A percentile compares a stretch with the other conserved stretches of the same genome.
Evolutionary conservation across 176 grass and related monocot species (phyloP).

Genomic region (Avena eriantha): DNA sequence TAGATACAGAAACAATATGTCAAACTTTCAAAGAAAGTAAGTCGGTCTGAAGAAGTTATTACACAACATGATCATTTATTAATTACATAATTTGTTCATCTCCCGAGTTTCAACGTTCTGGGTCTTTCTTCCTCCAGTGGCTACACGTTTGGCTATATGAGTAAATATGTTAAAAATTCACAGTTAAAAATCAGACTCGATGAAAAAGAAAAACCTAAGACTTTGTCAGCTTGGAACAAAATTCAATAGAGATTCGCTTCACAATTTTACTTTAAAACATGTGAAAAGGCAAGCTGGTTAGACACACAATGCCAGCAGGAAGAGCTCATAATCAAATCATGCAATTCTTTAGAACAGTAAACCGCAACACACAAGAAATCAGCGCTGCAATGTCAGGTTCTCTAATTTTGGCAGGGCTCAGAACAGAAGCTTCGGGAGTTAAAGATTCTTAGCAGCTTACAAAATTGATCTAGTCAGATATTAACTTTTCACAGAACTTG

Average conservation of each 20-base stretch:
- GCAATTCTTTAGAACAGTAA: background rate
- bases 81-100: background rate
- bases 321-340: background rate
- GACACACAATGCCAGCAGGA: background rate
- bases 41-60: background rate
- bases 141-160: background rate
- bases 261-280: background rate
- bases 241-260: background rate
- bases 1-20: background rate
- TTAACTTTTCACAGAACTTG: background rate
- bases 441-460: background rate
- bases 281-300: background rate
- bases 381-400: background rate
- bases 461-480: background rate
- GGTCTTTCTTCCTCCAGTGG: background rate
- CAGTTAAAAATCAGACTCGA: background rate
- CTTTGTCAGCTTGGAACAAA: background rate
- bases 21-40: background rate
- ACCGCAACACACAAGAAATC: background rate
- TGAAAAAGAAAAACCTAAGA: background rate
- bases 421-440: background rate
- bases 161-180: background rate
- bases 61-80: background rate
- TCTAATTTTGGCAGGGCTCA: background rate
- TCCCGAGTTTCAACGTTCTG: background rate